These are phyloP conservation scores for Phytophthora constricta DNA, from an alignment of 352 stramenopile species.

Conservation along the genomic window DNA sequence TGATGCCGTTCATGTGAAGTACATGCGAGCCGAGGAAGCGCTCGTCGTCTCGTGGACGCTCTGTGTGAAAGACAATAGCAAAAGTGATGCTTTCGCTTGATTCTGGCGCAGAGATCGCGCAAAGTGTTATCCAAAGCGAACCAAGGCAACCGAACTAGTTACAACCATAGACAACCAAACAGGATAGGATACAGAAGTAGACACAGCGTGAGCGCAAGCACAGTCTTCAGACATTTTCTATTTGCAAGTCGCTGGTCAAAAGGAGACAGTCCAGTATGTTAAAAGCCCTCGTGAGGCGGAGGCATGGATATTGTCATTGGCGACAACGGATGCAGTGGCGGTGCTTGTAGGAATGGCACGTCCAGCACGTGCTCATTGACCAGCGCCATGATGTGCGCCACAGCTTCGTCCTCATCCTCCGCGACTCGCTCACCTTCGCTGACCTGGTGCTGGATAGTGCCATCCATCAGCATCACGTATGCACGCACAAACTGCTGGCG, in stretches of 20 bases:
- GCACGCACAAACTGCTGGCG: slow-evolving; percentile 82
- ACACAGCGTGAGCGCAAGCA: slow-evolving; percentile 18
- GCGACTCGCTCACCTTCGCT: slow-evolving; percentile 8
- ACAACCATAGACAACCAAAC: slow-evolving; percentile 22
- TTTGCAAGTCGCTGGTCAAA: slow-evolving; percentile 25
- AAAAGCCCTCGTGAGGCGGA: slow-evolving; percentile 27
- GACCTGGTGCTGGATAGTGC: slow-evolving; percentile 35
- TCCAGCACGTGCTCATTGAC: slow-evolving; percentile 53
- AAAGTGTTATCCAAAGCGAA: slow-evolving; percentile 29
- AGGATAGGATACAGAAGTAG: slow-evolving; percentile 35
- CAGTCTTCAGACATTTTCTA: slow-evolving; percentile 29
- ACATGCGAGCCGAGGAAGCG: slow-evolving; percentile 52
- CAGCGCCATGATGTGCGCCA: slow-evolving; percentile 43
- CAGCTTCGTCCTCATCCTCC: slow-evolving; percentile 14
- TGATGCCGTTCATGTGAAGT: slow-evolving; percentile 53
- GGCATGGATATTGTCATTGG: slow-evolving; percentile 27
- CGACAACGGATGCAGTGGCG: slow-evolving; percentile 28
- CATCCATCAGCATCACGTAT: slow-evolving; percentile 67
- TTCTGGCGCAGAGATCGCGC: slow-evolving; percentile 15
- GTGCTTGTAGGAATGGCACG: slow-evolving; percentile 47
- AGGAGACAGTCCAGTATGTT: slow-evolving; percentile 18
- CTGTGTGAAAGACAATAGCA: slow-evolving; percentile 41
- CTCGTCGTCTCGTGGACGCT: slow-evolving; percentile 61
- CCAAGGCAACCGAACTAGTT: slow-evolving; percentile 11
- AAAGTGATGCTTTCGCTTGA: slow-evolving; percentile 17